A percentile compares a stretch with the other conserved stretches of the same genome.
phyloP scores from a whole-genome alignment of 495 filamentous ascomycete species.

The Mytilinidion resinicola region DNA sequence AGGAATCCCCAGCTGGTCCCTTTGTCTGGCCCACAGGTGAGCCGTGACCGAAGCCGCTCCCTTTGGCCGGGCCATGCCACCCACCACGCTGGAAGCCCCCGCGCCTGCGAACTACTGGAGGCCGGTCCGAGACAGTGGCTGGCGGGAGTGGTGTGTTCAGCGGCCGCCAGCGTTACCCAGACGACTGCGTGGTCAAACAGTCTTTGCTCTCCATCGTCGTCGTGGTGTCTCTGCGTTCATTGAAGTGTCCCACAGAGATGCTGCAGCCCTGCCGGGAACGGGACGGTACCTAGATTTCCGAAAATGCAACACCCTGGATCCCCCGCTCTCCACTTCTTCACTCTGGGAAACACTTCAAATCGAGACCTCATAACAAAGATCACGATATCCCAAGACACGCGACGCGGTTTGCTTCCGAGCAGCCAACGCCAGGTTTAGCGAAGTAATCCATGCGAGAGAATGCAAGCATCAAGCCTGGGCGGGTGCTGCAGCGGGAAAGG shows the following conservation, averaged over 20 bases:
- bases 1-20: neutral
- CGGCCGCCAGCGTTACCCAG: neutral
- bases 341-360: neutral
- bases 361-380: neutral
- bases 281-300: neutral
- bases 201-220: neutral
- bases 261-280: neutral
- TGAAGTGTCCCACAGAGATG: neutral
- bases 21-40: neutral
- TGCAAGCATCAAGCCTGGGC: slow-evolving; percentile 22
- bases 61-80: neutral
- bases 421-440: neutral
- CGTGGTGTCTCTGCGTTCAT: neutral
- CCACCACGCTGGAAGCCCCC: neutral
- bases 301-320: neutral
- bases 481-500: neutral
- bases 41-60: neutral
- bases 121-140: neutral
- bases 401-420: neutral
- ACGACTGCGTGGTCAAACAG: neutral
- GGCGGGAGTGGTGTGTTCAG: neutral
- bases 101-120: neutral
- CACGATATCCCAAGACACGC: neutral
- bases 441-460: slow-evolving; percentile 15
- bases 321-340: neutral